Conservation (phyloP, 1,284 basidiomycete species). For the Veloporphyrellus conicus region DNA sequence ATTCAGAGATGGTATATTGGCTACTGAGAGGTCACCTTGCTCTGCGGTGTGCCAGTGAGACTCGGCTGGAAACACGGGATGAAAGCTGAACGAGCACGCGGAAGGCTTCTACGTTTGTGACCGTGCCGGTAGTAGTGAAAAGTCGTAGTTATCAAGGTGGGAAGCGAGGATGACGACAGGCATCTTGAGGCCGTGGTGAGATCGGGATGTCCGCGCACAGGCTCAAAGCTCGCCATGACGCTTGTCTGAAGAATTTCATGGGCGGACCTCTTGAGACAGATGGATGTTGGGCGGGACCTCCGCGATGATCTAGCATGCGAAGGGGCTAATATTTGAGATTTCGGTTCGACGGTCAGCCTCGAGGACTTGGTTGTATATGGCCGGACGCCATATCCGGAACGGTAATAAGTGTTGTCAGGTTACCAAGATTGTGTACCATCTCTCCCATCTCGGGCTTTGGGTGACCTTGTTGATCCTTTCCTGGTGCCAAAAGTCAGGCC, state of each 20-base stretch:
- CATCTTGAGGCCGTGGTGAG: conserved; percentile 9
- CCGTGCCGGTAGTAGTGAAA: conserved; percentile 42
- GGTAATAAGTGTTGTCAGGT: too few relatives aligned
- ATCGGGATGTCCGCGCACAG: conserved; percentile 22
- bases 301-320: conserved; percentile 14
- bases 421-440: conserved; percentile 9
- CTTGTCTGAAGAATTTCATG: conserved; percentile 57
- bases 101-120: conserved; percentile 86
- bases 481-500: conserved; percentile 13
- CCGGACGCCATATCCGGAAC: too few relatives aligned
- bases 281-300: conserved; percentile 9
- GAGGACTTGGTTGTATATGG: conserved; percentile 17
- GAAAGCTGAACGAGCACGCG: conserved; percentile 76
- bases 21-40: conserved; percentile 88
- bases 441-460: conserved; percentile 1
- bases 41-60: conserved; percentile 94
- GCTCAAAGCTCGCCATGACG: conserved; percentile 45
- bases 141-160: conserved; percentile 49
- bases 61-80: conserved; percentile 72
- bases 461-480: conserved; percentile 13
- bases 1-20: conserved; percentile 80
- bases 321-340: background rate
- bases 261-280: conserved; percentile 36
- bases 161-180: conserved; percentile 48
- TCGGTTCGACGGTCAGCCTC: conserved; percentile 1